These are phyloP conservation scores for Dalbergia cochinchinensis DNA, from an alignment of 306 rosid species.

Conservation along the genomic window DNA sequence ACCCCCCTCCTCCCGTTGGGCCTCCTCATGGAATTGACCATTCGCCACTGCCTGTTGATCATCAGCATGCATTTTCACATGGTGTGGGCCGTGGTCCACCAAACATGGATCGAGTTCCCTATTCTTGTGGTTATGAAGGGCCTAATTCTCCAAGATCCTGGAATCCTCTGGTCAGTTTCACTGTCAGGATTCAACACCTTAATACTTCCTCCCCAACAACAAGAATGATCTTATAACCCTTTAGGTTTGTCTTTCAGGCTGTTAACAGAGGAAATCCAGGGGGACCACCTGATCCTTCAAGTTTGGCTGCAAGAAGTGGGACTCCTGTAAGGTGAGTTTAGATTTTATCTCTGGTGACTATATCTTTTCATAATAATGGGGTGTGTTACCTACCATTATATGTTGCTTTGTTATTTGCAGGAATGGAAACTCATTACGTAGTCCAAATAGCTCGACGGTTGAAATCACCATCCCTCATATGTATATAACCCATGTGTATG, in stretches of 20 bases:
- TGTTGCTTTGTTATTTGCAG: constrained; percentile 38
- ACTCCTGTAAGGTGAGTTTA: constrained; percentile 67
- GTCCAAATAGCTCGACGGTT: constrained; percentile 50
- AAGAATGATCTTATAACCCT: constrained; percentile 7
- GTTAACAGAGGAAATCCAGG: constrained; percentile 63
- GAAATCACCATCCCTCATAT: constrained; percentile 76
- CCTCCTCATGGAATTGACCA: constrained; percentile 74
- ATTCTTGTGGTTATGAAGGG: constrained; percentile 73
- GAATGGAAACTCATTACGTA: constrained; percentile 62
- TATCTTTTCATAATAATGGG: constrained; percentile 4
- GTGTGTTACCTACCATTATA: constrained; percentile 25
- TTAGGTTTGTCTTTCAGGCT: constrained; percentile 59
- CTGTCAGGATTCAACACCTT: constrained; percentile 36
- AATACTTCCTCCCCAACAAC: not conserved
- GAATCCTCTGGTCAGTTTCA: constrained; percentile 65
- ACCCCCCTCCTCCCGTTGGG: constrained; percentile 69
- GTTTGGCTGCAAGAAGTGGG: constrained; percentile 65
- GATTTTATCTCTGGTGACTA: not conserved
- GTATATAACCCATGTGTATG: constrained; percentile 63
- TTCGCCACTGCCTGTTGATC: constrained; percentile 67
- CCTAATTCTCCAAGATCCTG: constrained; percentile 81
- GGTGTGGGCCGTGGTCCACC: constrained; percentile 63
- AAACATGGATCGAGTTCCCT: constrained; percentile 72
- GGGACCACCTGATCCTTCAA: constrained; percentile 59
- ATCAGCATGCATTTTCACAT: constrained; percentile 65